Evolutionary conservation across 169 alveolate genomes (phyloP).

Genomic region (Plasmodium gallinaceum): DNA sequence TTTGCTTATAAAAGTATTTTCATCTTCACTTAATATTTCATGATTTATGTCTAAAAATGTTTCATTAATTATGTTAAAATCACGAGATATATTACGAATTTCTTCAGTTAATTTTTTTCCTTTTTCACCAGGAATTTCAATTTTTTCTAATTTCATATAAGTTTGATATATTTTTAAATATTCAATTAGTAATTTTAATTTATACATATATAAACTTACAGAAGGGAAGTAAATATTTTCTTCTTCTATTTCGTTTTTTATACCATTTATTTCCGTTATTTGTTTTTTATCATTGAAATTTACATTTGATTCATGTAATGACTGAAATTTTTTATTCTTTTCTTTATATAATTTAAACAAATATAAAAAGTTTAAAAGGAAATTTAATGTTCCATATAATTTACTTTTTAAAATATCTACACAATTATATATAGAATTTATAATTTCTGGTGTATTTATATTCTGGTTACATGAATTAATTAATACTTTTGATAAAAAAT

Average conservation of each 20-base stretch:
- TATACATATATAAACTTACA: slow-evolving; percentile 38
- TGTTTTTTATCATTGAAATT: background rate
- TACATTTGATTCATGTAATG: background rate
- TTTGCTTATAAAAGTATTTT: slow-evolving; percentile 77
- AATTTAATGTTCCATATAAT: slow-evolving; percentile 44
- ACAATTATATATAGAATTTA: slow-evolving; percentile 65
- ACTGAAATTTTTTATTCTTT: slow-evolving; percentile 25
- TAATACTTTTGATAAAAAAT: slow-evolving; percentile 53
- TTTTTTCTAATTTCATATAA: slow-evolving; percentile 71
- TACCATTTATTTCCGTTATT: background rate
- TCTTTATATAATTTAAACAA: slow-evolving; percentile 40
- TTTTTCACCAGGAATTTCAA: slow-evolving; percentile 74
- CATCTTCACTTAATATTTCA: slow-evolving; percentile 80
- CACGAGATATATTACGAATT: slow-evolving; percentile 26
- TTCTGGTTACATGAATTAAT: slow-evolving; percentile 62
- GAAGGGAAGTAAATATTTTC: slow-evolving; percentile 65
- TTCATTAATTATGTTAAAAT: slow-evolving; percentile 45
- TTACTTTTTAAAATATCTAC: slow-evolving; percentile 55
- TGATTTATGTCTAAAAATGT: slow-evolving; percentile 73
- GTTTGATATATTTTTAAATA: slow-evolving; percentile 61
- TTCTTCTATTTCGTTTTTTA: slow-evolving; percentile 33
- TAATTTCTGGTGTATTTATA: slow-evolving; percentile 64
- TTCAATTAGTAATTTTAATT: slow-evolving; percentile 44
- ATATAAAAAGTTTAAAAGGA: slow-evolving; percentile 42
- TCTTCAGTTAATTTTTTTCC: slow-evolving; percentile 71